Conservation (phyloP, 805 yeast species). For the Metschnikowia continentalis region DNA sequence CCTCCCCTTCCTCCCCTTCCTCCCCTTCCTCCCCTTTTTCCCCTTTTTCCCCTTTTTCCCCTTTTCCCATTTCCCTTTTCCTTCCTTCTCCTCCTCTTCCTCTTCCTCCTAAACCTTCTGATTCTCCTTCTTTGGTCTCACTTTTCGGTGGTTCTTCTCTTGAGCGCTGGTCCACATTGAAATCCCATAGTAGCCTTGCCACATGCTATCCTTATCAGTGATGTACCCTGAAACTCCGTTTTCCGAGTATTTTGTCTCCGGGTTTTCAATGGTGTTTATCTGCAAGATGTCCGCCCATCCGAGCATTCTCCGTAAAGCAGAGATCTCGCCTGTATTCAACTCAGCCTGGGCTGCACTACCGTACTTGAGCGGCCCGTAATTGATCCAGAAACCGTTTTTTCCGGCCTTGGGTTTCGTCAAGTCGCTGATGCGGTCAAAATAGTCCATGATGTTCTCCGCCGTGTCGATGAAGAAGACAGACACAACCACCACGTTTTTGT, state of each 20-base stretch:
- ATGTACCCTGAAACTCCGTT: constrained; percentile 49
- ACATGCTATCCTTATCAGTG: constrained; percentile 61
- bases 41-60: too few species aligned
- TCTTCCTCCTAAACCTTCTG: neutral
- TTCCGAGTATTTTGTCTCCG: constrained; percentile 5
- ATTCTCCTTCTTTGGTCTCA: constrained; percentile 2
- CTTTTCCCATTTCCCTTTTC: too few species aligned
- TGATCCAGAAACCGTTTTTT: constrained; percentile 71
- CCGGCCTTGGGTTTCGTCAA: constrained; percentile 29
- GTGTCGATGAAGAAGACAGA: constrained; percentile 86
- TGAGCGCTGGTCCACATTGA: constrained; percentile 50
- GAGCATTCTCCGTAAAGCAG: constrained; percentile 43
- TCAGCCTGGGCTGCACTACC: constrained; percentile 82
- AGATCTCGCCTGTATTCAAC: constrained; percentile 66
- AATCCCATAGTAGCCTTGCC: constrained; percentile 77
- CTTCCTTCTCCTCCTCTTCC: too few species aligned
- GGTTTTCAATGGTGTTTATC: constrained; percentile 13
- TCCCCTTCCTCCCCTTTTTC: too few species aligned
- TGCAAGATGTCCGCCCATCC: constrained; percentile 55
- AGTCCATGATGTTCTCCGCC: constrained; percentile 78
- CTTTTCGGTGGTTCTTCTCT: constrained; percentile 18
- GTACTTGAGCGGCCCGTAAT: constrained; percentile 88
- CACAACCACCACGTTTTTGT: constrained; percentile 52
- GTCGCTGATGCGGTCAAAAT: constrained; percentile 59
- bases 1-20: too few species aligned